Percentiles rank a stretch among this genome's conserved stretches.
Conservation (phyloP, 2,329 filamentous ascomycete genomes). For the Colletotrichum melonis region DNA sequence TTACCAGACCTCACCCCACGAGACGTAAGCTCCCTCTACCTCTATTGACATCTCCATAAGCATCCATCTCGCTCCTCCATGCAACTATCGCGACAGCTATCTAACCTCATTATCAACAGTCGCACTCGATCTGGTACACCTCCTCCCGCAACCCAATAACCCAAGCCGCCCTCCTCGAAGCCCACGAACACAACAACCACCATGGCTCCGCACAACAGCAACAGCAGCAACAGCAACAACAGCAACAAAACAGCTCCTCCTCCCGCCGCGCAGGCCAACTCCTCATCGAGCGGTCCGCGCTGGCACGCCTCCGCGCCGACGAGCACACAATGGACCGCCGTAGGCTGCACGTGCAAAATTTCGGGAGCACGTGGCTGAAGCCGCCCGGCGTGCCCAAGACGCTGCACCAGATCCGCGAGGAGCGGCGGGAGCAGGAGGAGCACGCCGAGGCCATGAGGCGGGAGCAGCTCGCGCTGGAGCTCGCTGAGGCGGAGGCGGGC, state of each 20-base stretch:
- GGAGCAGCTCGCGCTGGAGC: constrained; percentile 78
- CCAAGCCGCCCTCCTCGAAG: constrained; percentile 47
- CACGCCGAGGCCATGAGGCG: constrained; percentile 79
- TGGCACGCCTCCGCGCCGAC: constrained; percentile 79
- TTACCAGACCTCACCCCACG: constrained; percentile 76
- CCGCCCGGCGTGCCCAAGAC: constrained; percentile 92
- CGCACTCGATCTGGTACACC: constrained; percentile 80
- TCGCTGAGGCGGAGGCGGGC: constrained; percentile 72
- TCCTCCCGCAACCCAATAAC: constrained; percentile 66
- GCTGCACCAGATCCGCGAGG: constrained; percentile 88
- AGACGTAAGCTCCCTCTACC: constrained; percentile 64
- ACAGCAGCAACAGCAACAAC: constrained; percentile 40
- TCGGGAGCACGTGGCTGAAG: constrained; percentile 90
- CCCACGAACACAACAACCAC: constrained; percentile 46
- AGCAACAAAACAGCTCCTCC: constrained; percentile 37
- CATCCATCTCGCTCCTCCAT: neutral
- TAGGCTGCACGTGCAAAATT: constrained; percentile 84
- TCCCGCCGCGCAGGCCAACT: constrained; percentile 53
- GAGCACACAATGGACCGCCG: constrained; percentile 82
- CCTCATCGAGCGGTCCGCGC: constrained; percentile 66
- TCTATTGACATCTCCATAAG: neutral
- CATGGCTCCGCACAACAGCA: constrained; percentile 35
- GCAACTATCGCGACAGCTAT: neutral
- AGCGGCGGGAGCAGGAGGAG: constrained; percentile 88
- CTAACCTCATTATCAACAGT: constrained; percentile 56